Percentiles rank a stretch among this genome's conserved stretches.
Conservation (phyloP, 495 filamentous ascomycete species). For the Trichocladium uniseriatum region DNA sequence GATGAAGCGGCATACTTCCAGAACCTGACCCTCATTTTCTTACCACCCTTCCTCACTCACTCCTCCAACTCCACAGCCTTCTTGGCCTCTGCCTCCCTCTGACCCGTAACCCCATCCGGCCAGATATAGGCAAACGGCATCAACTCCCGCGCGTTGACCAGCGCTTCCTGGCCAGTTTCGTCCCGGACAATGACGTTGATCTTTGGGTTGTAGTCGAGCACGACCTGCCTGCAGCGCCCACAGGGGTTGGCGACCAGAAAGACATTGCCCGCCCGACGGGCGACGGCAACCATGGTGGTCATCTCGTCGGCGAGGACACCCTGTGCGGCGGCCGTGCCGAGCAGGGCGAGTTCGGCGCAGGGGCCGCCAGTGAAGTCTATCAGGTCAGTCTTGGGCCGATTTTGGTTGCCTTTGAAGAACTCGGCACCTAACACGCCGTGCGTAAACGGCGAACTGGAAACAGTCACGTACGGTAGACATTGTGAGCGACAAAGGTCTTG, state of each 20-base stretch:
- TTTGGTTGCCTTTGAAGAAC: too few relatives aligned
- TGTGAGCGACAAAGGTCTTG: constrained; percentile 5
- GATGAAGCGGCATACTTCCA: too few relatives aligned
- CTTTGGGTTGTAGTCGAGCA: constrained; percentile 8
- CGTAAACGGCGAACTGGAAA: too few relatives aligned
- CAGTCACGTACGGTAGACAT: constrained; percentile 12
- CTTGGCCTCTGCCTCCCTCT: not conserved
- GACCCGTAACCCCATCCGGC: constrained; percentile 2
- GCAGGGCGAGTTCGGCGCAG: constrained; percentile 8
- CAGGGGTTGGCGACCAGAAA: constrained; percentile 8
- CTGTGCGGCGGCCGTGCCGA: constrained; percentile 4
- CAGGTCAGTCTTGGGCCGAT: too few relatives aligned
- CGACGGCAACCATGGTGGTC: constrained; percentile 6
- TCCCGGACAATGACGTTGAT: constrained; percentile 9
- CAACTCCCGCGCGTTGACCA: not conserved
- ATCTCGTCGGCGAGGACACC: constrained; percentile 6
- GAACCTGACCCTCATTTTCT: too few relatives aligned
- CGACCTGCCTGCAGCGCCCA: constrained; percentile 5
- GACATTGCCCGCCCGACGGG: not conserved
- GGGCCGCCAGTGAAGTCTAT: constrained; percentile 10
- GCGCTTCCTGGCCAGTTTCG: not conserved
- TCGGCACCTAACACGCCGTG: too few relatives aligned
- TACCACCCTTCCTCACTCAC: not conserved
- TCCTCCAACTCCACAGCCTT: not conserved
- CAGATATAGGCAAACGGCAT: constrained; percentile 1